A percentile compares a stretch with the other conserved stretches of the same genome.
These are phyloP conservation scores for Fusarium sp. DNA, from an alignment of 2,329 filamentous ascomycete species.

Conservation along the genomic window DNA sequence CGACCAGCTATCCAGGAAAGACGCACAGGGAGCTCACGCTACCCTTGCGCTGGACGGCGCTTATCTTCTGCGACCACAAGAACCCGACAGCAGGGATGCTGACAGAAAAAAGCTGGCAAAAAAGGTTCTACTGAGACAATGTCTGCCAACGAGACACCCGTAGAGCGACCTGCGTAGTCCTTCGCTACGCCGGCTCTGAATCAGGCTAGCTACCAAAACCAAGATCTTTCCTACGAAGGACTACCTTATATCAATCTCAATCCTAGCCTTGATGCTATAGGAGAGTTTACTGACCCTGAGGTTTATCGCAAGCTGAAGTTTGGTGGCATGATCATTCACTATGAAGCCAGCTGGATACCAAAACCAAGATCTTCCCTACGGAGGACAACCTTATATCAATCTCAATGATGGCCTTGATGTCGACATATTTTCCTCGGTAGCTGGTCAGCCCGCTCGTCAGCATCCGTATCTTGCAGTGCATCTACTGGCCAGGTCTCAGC, in stretches of 20 bases:
- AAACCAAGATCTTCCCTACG: too few species aligned
- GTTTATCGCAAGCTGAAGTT: not conserved
- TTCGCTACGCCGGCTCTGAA: not conserved
- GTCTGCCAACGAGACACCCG: not conserved
- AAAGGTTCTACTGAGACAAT: not conserved
- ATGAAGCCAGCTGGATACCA: too few species aligned
- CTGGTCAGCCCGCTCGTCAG: conserved; percentile 11
- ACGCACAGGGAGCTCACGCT: not conserved
- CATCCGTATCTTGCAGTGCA: not conserved
- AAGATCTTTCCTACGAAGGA: not conserved
- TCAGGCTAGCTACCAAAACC: not conserved
- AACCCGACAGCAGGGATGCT: not conserved
- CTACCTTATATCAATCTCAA: not conserved
- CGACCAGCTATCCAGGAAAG: conserved; percentile 6
- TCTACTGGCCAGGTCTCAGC: not conserved
- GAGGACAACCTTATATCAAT: too few species aligned
- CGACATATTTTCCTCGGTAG: not conserved
- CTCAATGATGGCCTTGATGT: not conserved
- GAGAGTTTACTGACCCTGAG: not conserved
- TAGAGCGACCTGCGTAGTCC: not conserved
- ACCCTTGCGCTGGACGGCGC: not conserved
- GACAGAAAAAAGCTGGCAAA: not conserved
- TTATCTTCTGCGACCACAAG: conserved; percentile 31
- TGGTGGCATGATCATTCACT: not conserved
- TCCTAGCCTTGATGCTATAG: not conserved